Percentiles rank a stretch among this genome's conserved stretches.
Conservation (phyloP, 805 yeast species). For the Grigorovia jiainica region DNA sequence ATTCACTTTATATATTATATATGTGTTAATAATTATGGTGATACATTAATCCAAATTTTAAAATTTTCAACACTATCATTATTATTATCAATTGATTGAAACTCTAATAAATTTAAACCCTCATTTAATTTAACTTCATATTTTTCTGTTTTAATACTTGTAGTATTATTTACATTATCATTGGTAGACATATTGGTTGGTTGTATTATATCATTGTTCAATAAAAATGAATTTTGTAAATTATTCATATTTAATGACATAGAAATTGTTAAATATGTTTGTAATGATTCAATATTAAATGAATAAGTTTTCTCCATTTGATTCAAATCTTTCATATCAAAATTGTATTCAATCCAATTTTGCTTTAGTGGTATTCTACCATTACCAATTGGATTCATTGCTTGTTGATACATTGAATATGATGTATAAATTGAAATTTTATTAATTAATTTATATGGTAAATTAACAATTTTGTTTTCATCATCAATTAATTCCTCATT, state of each 20-base stretch:
- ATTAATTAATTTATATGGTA: slow-evolving; percentile 17
- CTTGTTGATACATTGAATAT: slow-evolving; percentile 19
- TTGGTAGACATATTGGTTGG: slow-evolving; percentile 1
- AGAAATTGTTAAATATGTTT: slow-evolving; percentile 20
- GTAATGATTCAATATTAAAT: slow-evolving; percentile 23
- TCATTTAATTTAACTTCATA: slow-evolving; percentile 24
- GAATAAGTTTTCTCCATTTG: slow-evolving; percentile 23
- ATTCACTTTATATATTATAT: neutral
- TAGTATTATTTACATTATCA: neutral
- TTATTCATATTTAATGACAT: slow-evolving; percentile 11
- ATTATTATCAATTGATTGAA: slow-evolving; percentile 11
- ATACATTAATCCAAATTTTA: slow-evolving; percentile 27
- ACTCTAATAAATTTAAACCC: slow-evolving; percentile 25
- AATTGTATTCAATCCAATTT: slow-evolving; percentile 25
- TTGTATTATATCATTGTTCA: slow-evolving; percentile 19
- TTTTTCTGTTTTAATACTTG: slow-evolving; percentile 10
- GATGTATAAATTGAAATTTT: slow-evolving; percentile 22
- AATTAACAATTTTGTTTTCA: slow-evolving; percentile 15
- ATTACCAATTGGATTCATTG: slow-evolving; percentile 22
- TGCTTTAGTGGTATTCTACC: slow-evolving; percentile 23
- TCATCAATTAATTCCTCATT: slow-evolving; percentile 15
- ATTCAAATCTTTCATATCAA: slow-evolving; percentile 18
- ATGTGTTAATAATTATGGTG: slow-evolving; percentile 13
- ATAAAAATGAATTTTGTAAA: slow-evolving; percentile 7
- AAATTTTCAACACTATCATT: slow-evolving; percentile 12